Conservation (phyloP, 2,329 filamentous ascomycete species). For the Leptographium radiaticola region DNA sequence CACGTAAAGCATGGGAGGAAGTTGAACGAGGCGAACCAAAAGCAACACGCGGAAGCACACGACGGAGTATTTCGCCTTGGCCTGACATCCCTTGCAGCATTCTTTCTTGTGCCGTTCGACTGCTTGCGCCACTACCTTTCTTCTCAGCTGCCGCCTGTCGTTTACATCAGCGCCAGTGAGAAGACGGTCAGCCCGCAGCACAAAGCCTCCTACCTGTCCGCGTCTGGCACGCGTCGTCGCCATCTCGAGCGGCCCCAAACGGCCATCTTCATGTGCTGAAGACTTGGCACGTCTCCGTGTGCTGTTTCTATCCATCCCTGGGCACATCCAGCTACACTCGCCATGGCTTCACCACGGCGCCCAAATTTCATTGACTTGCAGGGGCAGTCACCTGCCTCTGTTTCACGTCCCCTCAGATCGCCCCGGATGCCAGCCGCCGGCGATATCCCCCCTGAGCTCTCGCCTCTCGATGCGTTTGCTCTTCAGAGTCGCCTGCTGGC, state of each 20-base stretch:
- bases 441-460: conserved; percentile 77
- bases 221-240: background rate
- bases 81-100: background rate
- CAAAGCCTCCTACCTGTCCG: too few relatives aligned
- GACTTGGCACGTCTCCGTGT: background rate
- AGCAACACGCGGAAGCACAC: too few relatives aligned
- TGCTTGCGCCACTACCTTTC: background rate
- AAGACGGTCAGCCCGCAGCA: too few relatives aligned
- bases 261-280: background rate
- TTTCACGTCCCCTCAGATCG: conserved; percentile 49
- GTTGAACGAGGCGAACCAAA: too few relatives aligned
- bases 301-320: background rate
- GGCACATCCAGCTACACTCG: background rate
- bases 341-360: conserved; percentile 18
- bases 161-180: too few relatives aligned
- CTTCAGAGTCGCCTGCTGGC: conserved; percentile 80
- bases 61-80: too few relatives aligned
- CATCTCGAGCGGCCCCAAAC: background rate
- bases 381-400: conserved; percentile 40
- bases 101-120: background rate
- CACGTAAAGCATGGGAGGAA: too few relatives aligned
- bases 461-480: conserved; percentile 89
- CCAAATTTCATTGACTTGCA: conserved; percentile 48
- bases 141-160: too few relatives aligned
- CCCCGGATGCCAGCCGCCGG: conserved; percentile 66